Evolutionary conservation across 306 rosid species (phyloP), one percentile per base, ranked within the genome.

Genomic region (Parietaria judaica): DNA sequence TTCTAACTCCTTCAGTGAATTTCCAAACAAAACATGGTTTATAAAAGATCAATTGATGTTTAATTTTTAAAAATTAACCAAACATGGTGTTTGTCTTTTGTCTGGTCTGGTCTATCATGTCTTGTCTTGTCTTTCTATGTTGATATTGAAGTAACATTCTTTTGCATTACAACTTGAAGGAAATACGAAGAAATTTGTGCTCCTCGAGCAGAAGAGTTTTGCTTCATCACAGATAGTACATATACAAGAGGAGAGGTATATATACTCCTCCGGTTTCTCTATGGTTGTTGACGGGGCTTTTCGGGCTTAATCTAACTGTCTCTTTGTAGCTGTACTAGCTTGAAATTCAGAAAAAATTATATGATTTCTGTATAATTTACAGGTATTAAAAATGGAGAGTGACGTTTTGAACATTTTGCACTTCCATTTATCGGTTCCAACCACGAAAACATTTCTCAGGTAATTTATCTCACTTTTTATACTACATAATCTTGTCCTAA

Each of bases 111-210:
- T 23, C 31, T 23, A 23, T 23, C 31, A 23, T 23, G 31, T 23
- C 31, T 23, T 23, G 6, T 53, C 14, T 45, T 56, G 17, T 39
- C 31, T 65, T 75, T 34, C 50, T 36, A 55, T 63, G 16, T 58
- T 36, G 43, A 45, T 39, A 13, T n/a, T 53, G 37, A 53, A 51
- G 51, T 72, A 66, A 79, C 6, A 44, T 14, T 58, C 60, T 54
- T 74, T 59, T 67, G 70, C 56, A 51, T 66, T 72, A 64, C 75
- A 76, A 34, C 56, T 69, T 72, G 56, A 44, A 90, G 97, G 43
- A 90, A 90, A 68, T 90, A 90, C 44, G 95, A 90, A 80, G 97
- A 90, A 84, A 87, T 83, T 16, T 59, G 80, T 76, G 90, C 97
- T 45, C 96, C 95, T 34, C 75, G 68, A 60, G 83, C 85, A 46